Conservation (phyloP, 495 filamentous ascomycete species). For the Podospora bellae-mahoneyi region DNA sequence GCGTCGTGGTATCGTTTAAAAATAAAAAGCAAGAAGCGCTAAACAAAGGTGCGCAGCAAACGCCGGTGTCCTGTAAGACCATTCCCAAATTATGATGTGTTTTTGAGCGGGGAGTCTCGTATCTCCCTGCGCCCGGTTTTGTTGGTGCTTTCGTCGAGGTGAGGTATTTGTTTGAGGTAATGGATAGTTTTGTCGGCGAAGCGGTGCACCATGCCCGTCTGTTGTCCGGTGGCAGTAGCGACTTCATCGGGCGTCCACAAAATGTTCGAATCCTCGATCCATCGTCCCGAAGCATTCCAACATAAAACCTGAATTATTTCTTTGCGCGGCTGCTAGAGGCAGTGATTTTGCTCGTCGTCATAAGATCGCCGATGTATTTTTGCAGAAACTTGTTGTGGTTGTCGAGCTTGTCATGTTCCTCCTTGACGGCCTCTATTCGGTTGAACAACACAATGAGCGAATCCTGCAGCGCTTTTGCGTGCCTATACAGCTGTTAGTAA, state of each 20-base stretch:
- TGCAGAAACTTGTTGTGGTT: constrained; percentile 92
- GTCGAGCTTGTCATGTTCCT: constrained; percentile 92
- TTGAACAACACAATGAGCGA: constrained; percentile 85
- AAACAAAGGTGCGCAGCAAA: neutral
- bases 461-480: constrained; percentile 81
- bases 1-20: neutral
- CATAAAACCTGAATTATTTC: constrained; percentile 36
- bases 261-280: neutral
- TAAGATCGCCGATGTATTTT: constrained; percentile 80
- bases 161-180: too few species aligned
- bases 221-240: too few species aligned
- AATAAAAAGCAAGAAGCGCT: neutral
- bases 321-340: constrained; percentile 51
- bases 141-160: neutral
- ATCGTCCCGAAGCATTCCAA: neutral
- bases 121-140: neutral
- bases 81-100: neutral
- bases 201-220: too few species aligned
- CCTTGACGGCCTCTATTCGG: constrained; percentile 88
- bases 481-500: constrained; percentile 50
- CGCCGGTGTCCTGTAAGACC: neutral
- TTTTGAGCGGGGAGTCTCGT: neutral
- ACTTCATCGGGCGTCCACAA: too few species aligned
- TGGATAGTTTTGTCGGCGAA: too few species aligned
- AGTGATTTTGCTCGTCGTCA: constrained; percentile 78